Percentiles rank a stretch among this genome's conserved stretches.
phyloP scores from a whole-genome alignment of 176 grass and related monocot species.

The Ampelocalamus luodianensis region DNA sequence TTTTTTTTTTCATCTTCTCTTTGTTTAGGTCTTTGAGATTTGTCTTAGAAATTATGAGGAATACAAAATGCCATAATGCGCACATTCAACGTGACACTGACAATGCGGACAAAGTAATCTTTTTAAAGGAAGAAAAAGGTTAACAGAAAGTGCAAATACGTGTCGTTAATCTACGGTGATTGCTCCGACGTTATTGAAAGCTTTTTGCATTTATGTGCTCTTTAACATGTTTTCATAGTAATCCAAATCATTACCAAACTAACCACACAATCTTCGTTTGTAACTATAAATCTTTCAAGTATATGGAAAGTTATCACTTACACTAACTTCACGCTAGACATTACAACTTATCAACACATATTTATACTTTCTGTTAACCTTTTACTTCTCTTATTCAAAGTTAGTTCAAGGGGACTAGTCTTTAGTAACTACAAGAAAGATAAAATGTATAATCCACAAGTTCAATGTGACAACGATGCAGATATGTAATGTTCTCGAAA shows the following conservation, averaged over 20 bases:
- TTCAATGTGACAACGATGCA: background rate
- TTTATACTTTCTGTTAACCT: too few relatives aligned
- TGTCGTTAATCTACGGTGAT: background rate
- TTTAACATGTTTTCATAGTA: background rate
- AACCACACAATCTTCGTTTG: background rate
- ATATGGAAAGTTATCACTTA: background rate
- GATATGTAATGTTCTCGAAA: background rate
- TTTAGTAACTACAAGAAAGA: too few relatives aligned
- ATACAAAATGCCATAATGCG: too few relatives aligned
- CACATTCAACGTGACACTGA: background rate
- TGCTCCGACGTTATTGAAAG: background rate
- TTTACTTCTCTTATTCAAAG: background rate
- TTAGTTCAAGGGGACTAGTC: background rate
- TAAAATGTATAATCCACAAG: background rate
- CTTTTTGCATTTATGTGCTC: background rate
- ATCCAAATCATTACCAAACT: background rate
- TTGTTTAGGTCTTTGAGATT: background rate
- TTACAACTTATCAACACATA: background rate
- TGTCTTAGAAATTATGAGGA: background rate
- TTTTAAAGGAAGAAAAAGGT: background rate
- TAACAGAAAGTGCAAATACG: slow-evolving; percentile 9
- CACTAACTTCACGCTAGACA: background rate
- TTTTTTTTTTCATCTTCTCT: background rate
- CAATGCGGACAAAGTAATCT: background rate
- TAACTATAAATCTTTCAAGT: background rate